Evolutionary conservation across 768 basidiomycete genomes (phyloP), one percentile per base, ranked within the genome.

Genomic region (Mycena maculata): DNA sequence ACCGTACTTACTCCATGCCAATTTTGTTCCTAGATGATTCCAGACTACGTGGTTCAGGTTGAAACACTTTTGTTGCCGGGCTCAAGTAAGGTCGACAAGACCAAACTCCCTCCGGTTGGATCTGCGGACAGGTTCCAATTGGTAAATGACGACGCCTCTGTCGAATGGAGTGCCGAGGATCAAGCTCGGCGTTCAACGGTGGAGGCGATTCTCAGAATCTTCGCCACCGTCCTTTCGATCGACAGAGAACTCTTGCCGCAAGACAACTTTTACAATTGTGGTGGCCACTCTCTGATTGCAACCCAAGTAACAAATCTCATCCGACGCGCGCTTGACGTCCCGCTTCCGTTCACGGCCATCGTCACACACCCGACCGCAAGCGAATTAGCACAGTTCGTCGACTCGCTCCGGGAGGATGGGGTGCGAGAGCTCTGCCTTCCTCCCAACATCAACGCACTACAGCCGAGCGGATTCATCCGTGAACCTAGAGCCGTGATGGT

Each of bases 331-430:
- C 44, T 63, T 30, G 38, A 54, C 9, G 61, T 63, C 9, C 36
- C 61, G 39, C 61, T 54, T 30, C 61, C 61, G 16, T 63, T 63
- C 47, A 63, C 61, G 9, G 61, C 61, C 49, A 49, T 63, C 31
- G 28, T 63, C 49, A 54, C 61, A 16, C 11, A 63, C 27, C 50
- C 61, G 18, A 63, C 61, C 10, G 61, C 61, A 4, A 52, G 48
- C n/a, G 61, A 53, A n/a, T 39, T 63, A n/a, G 61, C 50, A 4
- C 50, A 44, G 22, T 63, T 63, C 49, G 50, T 63, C 22, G 25
- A 63, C 23, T 50, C 39, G 25, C 38, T 63, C 8, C 23, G 44
- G 22, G 53, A 41, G 38, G 53, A 55, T 2, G 11, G n/a, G 18
- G 23, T 5, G 38, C 36, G 33, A 23, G n/a, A 12, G n/a, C 5